Evolutionary conservation across 2,329 filamentous ascomycete genomes (phyloP), one percentile per base, ranked within the genome.

Genomic region (Chrysoporthe deuterocubensis): DNA sequence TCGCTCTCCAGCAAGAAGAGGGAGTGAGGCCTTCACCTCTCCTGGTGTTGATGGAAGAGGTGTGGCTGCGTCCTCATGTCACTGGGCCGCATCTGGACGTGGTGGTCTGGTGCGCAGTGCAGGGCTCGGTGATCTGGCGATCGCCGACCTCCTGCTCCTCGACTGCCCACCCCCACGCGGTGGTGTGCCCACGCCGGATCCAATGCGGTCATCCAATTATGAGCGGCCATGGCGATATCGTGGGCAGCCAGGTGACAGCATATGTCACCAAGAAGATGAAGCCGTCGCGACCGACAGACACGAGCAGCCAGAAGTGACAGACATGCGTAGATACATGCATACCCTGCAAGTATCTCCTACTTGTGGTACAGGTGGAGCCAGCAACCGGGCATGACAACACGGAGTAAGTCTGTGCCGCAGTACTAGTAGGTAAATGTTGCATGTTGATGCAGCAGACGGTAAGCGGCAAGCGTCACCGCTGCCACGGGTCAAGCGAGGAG

Each of bases 51-150:
- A 11, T 52, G 9, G 7, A 4, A 14, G 50, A 14, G 4, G 50
- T 32, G 50, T 52, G 50, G 32, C 50, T 52, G 50, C 5, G 11
- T 52, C 2, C 26, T 52, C 21, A 32, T 52, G 11, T 52, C 14
- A 52, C 50, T 52, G 50, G 50, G 50, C 21, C 50, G 50, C 50
- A 32, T 52, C 50, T 32, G 21, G 21, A 52, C 4, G 21, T 52
- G 13, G 9, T 52, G 50, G 9, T 52, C 21, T 32, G 7, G 21
- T 52, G 26, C 32, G 50, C 14, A 13, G 50, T 52, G 26, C 50
- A 52, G 50, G 50, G 50, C 32, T 40, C 57, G 57, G 37, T 61
- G 58, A 46, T 61, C 58, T 61, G 42, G n/a, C 58, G 58, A 61
- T 61, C 42, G 43, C 58, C 58, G 58, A 46, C 58, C 58, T 59